Conservation (phyloP, 2,329 filamentous ascomycete species). For the Fusarium lyarnte region DNA sequence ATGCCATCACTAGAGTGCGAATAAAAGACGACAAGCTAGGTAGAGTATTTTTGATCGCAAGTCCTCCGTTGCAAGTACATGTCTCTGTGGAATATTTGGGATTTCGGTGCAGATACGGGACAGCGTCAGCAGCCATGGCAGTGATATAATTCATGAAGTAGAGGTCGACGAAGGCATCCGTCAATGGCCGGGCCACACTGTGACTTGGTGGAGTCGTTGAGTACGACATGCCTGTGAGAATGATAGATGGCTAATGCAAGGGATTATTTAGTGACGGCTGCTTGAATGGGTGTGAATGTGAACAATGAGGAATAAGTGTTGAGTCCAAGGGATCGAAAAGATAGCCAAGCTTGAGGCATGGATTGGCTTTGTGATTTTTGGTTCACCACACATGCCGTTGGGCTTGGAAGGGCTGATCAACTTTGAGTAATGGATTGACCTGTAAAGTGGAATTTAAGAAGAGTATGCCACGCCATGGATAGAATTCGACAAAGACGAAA, state of each 20-base stretch:
- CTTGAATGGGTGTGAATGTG: not conserved
- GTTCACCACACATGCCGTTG: not conserved
- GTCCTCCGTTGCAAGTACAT: too few relatives aligned
- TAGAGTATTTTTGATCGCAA: not conserved
- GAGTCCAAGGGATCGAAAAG: not conserved
- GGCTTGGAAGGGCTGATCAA: not conserved
- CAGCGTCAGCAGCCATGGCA: not conserved
- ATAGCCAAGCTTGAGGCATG: not conserved
- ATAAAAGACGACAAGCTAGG: not conserved
- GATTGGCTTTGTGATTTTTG: not conserved
- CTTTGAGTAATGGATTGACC: not conserved
- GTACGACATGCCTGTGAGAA: not conserved
- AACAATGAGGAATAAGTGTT: not conserved
- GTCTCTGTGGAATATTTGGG: not conserved
- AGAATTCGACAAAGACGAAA: not conserved
- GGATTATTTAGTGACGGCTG: not conserved
- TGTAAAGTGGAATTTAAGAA: not conserved
- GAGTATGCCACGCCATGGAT: too few relatives aligned
- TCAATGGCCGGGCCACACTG: not conserved
- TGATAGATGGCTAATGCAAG: not conserved
- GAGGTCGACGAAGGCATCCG: not conserved
- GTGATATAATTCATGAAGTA: constrained; percentile 6
- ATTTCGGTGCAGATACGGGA: not conserved
- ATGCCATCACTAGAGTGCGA: not conserved
- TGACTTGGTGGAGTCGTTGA: not conserved